Evolutionary conservation across 176 grass and related monocot species (phyloP).

Genomic region (Juncus inflexus): DNA sequence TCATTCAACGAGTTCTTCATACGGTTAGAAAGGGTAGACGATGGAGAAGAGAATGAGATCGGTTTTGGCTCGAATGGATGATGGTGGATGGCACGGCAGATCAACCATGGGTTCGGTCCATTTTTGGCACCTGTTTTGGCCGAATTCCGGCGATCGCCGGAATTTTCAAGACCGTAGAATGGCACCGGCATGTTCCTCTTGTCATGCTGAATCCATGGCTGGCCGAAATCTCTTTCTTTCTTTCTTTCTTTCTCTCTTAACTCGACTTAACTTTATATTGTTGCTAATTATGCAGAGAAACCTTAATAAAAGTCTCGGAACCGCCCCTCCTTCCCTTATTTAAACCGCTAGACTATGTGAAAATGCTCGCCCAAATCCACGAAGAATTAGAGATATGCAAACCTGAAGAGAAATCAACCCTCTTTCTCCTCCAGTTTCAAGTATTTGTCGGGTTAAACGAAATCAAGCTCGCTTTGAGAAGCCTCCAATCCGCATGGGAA

Average conservation of each 20-base stretch:
- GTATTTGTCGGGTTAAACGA: slow-evolving; percentile 81
- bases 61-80: too few species aligned
- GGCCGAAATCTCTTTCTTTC: slow-evolving; percentile 8
- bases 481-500: slow-evolving; percentile 86
- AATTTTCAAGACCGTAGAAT: too few species aligned
- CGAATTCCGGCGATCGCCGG: too few species aligned
- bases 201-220: too few species aligned
- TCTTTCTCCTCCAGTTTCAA: slow-evolving; percentile 87
- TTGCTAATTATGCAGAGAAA: slow-evolving; percentile 54
- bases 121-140: too few species aligned
- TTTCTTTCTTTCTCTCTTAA: background rate
- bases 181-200: too few species aligned
- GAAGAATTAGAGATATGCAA: slow-evolving; percentile 86
- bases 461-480: slow-evolving; percentile 65
- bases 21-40: too few species aligned
- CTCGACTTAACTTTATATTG: background rate
- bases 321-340: slow-evolving; percentile 57
- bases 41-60: too few species aligned
- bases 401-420: slow-evolving; percentile 48
- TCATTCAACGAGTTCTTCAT: too few species aligned
- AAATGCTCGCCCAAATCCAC: slow-evolving; percentile 76
- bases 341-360: slow-evolving; percentile 78
- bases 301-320: slow-evolving; percentile 76
- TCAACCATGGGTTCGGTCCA: too few species aligned
- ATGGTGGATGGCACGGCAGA: too few species aligned